phyloP scores from a whole-genome alignment of 2,329 filamentous ascomycete genomes.

The Fusarium nisikadoi region DNA sequence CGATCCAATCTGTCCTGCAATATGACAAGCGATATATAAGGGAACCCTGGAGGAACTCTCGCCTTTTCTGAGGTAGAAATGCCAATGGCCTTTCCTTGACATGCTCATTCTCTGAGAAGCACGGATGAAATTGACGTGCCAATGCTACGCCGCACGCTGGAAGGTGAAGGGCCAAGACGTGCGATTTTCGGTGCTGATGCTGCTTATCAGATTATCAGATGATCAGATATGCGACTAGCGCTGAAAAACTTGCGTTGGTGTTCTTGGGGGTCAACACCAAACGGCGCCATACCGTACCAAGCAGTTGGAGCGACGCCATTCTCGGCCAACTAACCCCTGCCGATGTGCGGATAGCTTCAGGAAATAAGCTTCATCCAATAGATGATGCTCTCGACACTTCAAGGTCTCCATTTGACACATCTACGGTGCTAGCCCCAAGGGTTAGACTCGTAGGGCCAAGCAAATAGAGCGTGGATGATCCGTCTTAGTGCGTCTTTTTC shows the following conservation, averaged over 20 bases:
- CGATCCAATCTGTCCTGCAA: background rate
- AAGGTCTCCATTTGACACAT: background rate
- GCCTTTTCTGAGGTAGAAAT: background rate
- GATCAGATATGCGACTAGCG: constrained; percentile 15
- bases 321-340: constrained; percentile 9
- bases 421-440: constrained; percentile 4
- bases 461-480: background rate
- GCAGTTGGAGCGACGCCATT: constrained; percentile 3
- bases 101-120: background rate
- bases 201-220: constrained; percentile 32
- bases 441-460: background rate
- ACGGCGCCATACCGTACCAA: background rate
- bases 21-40: background rate
- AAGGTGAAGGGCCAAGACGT: background rate
- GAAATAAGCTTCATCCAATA: constrained; percentile 15
- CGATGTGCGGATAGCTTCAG: background rate
- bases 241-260: constrained; percentile 4
- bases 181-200: constrained; percentile 1
- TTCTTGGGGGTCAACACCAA: background rate
- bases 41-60: background rate
- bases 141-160: constrained; percentile 3
- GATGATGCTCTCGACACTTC: background rate
- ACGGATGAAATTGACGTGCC: background rate
- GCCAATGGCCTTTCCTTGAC: background rate
- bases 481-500: constrained; percentile 15